Conservation (phyloP, 768 basidiomycete genomes). For the Kwoniella pini region DNA sequence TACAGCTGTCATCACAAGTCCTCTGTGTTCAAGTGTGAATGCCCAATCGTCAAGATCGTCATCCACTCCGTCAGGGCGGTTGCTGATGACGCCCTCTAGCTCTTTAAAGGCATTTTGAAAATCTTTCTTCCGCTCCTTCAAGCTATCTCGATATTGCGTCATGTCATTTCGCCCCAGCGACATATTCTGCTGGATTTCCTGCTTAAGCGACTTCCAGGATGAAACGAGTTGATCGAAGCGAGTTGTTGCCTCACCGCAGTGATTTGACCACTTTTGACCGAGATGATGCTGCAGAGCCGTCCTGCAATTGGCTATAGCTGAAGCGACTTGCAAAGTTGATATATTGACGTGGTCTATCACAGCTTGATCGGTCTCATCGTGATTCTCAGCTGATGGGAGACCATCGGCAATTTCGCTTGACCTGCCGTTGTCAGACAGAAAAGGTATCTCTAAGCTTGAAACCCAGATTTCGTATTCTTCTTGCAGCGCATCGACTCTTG, state of each 20-base stretch:
- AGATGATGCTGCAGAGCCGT: no score
- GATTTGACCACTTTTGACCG: neutral
- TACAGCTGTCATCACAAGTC: no score
- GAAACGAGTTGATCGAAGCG: neutral
- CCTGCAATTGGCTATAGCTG: neutral
- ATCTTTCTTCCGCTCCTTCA: neutral
- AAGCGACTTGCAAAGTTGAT: constrained; percentile 1
- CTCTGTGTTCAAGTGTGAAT: neutral
- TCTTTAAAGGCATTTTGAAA: neutral
- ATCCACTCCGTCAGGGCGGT: neutral
- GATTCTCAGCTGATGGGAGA: neutral
- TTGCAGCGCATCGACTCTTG: no score
- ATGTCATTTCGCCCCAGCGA: no score
- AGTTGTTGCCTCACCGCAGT: neutral
- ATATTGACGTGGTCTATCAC: constrained; percentile 11
- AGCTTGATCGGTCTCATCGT: neutral
- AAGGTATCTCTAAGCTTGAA: no score
- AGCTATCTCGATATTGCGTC: no score
- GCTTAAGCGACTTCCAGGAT: neutral
- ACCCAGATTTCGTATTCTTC: no score
- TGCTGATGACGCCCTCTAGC: neutral
- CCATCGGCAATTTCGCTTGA: no score
- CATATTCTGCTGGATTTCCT: neutral
- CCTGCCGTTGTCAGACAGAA: neutral
- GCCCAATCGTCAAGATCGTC: neutral